Evolutionary conservation across 2,329 filamentous ascomycete genomes (phyloP).

Genomic region (Nannizzia gypsea): DNA sequence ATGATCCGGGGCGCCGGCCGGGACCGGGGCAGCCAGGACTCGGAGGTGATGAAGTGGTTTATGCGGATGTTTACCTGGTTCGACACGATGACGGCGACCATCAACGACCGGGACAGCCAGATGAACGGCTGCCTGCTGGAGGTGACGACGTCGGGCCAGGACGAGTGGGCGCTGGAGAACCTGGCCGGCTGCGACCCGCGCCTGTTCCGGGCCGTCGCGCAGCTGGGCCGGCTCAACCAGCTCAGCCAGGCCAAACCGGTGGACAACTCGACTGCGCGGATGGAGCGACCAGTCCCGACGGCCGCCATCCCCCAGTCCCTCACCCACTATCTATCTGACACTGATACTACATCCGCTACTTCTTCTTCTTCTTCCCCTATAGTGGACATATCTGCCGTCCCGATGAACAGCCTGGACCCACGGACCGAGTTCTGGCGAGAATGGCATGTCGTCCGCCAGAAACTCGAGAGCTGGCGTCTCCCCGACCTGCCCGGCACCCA

Average conservation of each 20-base stretch:
- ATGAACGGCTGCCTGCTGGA: slow-evolving; percentile 53
- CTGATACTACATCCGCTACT: not conserved
- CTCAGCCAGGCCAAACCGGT: slow-evolving; percentile 55
- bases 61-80: slow-evolving; percentile 90
- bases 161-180: slow-evolving; percentile 68
- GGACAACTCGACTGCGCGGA: slow-evolving; percentile 17
- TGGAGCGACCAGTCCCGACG: slow-evolving; percentile 18
- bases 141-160: slow-evolving; percentile 51
- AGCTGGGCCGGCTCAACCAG: slow-evolving; percentile 72
- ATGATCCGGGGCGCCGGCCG: slow-evolving; percentile 56
- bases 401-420: slow-evolving; percentile 37
- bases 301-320: slow-evolving; percentile 26
- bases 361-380: slow-evolving; percentile 21
- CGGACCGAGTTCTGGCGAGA: slow-evolving; percentile 55
- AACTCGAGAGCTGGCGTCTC: slow-evolving; percentile 72
- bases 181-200: slow-evolving; percentile 76
- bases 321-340: slow-evolving; percentile 17
- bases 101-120: slow-evolving; percentile 83
- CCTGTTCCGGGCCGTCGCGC: slow-evolving; percentile 74
- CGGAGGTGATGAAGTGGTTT: slow-evolving; percentile 66
- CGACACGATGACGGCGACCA: slow-evolving; percentile 80
- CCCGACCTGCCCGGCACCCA: not conserved
- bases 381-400: not conserved
- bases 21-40: slow-evolving; percentile 38
- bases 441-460: slow-evolving; percentile 67